A percentile compares a stretch with the other conserved stretches of the same genome.
phyloP scores from a whole-genome alignment of 257 asterid genomes.

The Asclepias syriaca region DNA sequence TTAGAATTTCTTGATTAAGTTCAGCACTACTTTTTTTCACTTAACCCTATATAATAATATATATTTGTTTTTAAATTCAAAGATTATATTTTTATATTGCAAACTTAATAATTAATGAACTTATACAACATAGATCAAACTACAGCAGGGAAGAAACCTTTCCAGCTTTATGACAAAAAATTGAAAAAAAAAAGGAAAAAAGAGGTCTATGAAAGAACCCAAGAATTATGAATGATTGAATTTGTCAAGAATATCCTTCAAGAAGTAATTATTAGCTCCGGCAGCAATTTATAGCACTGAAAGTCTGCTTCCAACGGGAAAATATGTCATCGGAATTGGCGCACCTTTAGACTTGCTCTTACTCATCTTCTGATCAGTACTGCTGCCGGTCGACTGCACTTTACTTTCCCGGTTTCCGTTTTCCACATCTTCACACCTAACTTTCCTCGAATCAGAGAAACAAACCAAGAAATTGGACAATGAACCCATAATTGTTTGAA shows the following conservation, averaged over 20 bases:
- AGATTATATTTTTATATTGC: too few species aligned
- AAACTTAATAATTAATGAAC: too few species aligned
- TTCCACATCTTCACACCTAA: not conserved
- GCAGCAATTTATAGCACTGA: not conserved
- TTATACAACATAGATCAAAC: too few species aligned
- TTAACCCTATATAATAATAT: too few species aligned
- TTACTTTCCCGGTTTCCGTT: not conserved
- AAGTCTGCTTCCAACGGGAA: not conserved
- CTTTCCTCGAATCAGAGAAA: not conserved
- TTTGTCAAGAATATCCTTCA: too few species aligned
- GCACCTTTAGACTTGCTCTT: not conserved
- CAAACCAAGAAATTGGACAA: not conserved
- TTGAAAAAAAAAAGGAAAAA: too few species aligned
- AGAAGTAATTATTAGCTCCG: not conserved
- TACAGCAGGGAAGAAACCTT: too few species aligned
- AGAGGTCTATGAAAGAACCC: too few species aligned
- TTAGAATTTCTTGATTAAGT: not conserved
- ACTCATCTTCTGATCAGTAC: not conserved
- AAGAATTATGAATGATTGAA: too few species aligned
- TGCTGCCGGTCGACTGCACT: not conserved
- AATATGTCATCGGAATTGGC: not conserved
- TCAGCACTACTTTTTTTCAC: too few species aligned
- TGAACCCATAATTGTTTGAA: not conserved
- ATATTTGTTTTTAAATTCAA: too few species aligned
- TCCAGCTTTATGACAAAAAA: too few species aligned